Conservation (phyloP, 495 filamentous ascomycete species). For the Hypomontagnella monticulosa region DNA sequence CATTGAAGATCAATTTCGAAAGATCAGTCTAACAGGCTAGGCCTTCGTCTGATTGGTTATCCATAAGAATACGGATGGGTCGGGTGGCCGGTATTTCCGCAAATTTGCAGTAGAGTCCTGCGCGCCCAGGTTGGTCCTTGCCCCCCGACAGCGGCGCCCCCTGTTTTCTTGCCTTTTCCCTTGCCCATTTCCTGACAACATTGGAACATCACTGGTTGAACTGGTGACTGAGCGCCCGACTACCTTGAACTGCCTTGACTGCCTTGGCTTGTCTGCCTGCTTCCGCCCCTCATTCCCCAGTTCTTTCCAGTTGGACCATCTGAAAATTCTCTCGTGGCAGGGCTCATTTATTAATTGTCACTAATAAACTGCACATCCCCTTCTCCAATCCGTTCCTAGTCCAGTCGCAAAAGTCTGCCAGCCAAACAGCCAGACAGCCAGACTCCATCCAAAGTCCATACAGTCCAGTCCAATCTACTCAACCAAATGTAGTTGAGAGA, state of each 20-base stretch:
- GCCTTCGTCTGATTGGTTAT: conserved; percentile 20
- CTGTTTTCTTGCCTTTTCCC: conserved; percentile 14
- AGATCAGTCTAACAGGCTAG: conserved; percentile 37
- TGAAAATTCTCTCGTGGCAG: conserved; percentile 28
- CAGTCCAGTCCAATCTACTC: neutral
- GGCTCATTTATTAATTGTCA: conserved; percentile 39
- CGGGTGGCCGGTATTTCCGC: conserved; percentile 49
- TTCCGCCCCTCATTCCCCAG: conserved; percentile 37
- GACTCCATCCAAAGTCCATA: too few species aligned
- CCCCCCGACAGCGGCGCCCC: conserved; percentile 34
- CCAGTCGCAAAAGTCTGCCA: neutral
- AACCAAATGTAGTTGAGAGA: too few species aligned
- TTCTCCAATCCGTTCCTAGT: conserved; percentile 21
- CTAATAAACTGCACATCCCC: conserved; percentile 31
- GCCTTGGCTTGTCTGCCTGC: conserved; percentile 20
- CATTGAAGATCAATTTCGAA: conserved; percentile 43
- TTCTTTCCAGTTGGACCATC: conserved; percentile 24
- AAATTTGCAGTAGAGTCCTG: conserved; percentile 43
- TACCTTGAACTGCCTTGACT: too few species aligned
- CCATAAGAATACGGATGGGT: conserved; percentile 41
- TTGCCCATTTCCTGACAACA: neutral
- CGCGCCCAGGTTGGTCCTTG: conserved; percentile 13
- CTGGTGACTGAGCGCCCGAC: too few species aligned
- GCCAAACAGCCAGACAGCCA: conserved; percentile 9
- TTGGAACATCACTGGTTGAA: too few species aligned